Base-by-base conservation (phyloP, 164 flowering plant species). In the Tinospora cordifolia region DNA sequence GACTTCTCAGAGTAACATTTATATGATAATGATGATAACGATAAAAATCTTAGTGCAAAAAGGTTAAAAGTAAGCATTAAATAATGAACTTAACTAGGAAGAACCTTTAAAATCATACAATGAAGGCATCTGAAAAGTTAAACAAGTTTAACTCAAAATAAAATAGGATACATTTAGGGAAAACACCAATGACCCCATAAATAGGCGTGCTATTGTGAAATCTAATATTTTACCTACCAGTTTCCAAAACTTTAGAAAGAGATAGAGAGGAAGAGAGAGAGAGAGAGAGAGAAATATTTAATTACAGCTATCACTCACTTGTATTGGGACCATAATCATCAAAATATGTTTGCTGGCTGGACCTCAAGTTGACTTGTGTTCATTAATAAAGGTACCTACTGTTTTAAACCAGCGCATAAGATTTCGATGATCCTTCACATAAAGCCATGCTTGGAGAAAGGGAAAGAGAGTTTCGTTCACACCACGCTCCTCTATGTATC, bases 361-460 rank as follows among this genome's bases (percentile, higher is more conserved):
- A 72, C 24, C 71, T 75, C 74, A 75, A 41, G 66, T 67, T 21
- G 76, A 25, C 77, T 79, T 80, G 21, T 41, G 75, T 39, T 82
- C 84, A 9, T 75, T 78, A 51, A 94, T 76, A 69, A 85, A 85
- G 19, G 71, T 66, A 65, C 92, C 98, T 6, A 86, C 85, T 41
- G 86, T 62, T 81, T 84, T 89, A 80, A 92, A 90, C 96, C 97
- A 95, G 0, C 80, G 79, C 87, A 90, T 69, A 49, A 88, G 88
- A 75, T 82, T 84, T 59, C 96, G 82, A 71, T 90, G 91, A 72
- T 92, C 97, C 80, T 88, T 95, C 72, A 95, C 96, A 72, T 92
- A 92, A 24, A 95, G 90, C 98, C 98, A 95, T 70, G 98, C 94
- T 73, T 87, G 98, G 77, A 95, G 91, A 82, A 90, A 95, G 51